Conservation (phyloP, 192 early-diverging fungal species). For the Linnemannia elongata region DNA sequence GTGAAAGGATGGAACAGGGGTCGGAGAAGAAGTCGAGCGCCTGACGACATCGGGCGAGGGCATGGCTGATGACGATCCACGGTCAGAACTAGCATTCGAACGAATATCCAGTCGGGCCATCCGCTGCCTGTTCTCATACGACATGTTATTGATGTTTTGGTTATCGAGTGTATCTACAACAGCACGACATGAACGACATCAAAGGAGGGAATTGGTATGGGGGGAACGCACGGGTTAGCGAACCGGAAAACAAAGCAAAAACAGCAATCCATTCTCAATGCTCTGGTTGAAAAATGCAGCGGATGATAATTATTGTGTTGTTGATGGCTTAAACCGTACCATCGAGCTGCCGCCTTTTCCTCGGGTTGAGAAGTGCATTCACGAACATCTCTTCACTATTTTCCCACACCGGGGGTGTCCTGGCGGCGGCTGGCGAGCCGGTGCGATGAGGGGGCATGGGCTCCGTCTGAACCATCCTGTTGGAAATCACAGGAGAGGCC, state of each 20-base stretch:
- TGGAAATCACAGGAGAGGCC: constrained; percentile 26
- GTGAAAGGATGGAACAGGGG: constrained; percentile 25
- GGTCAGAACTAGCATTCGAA: constrained; percentile 41
- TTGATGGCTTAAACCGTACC: constrained; percentile 21
- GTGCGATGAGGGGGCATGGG: neutral
- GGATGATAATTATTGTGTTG: constrained; percentile 9
- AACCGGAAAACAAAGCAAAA: neutral
- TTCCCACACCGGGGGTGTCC: constrained; percentile 6
- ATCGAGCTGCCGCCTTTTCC: constrained; percentile 46
- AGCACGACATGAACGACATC: neutral
- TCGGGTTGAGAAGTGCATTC: constrained; percentile 33
- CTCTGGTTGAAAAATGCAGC: constrained; percentile 9
- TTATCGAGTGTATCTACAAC: constrained; percentile 38
- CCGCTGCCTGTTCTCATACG: constrained; percentile 42
- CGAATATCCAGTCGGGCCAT: constrained; percentile 42
- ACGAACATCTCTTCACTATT: constrained; percentile 28
- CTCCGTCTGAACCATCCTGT: constrained; percentile 36
- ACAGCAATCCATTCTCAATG: neutral
- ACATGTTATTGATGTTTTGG: constrained; percentile 29
- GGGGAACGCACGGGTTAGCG: neutral
- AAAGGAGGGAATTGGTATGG: neutral
- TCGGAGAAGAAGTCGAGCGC: constrained; percentile 39
- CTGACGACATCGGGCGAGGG: constrained; percentile 33
- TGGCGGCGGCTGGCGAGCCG: neutral
- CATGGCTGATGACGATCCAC: constrained; percentile 26